These are phyloP conservation scores for Plantago ovata DNA, from an alignment of 257 asterid genomes.

Conservation along the genomic window DNA sequence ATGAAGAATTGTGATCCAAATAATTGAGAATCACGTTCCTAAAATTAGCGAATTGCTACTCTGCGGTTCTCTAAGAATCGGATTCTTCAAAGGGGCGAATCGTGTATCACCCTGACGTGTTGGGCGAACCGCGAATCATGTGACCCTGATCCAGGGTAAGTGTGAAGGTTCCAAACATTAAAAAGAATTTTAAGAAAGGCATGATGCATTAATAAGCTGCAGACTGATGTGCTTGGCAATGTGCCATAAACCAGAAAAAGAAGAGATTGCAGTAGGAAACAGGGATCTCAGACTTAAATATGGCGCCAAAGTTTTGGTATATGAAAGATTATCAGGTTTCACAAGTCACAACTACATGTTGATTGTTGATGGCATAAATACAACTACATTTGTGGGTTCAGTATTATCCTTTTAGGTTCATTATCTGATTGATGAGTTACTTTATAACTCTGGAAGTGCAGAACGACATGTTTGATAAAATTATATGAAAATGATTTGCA, in stretches of 20 bases:
- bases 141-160: too few species aligned
- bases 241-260: slow-evolving; percentile 5
- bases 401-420: neutral
- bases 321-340: slow-evolving; percentile 3
- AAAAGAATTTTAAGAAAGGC: neutral
- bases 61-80: too few species aligned
- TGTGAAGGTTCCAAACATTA: neutral
- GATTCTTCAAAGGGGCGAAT: too few species aligned
- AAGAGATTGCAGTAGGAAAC: neutral
- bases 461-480: neutral
- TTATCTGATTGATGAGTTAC: slow-evolving; percentile 9
- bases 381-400: neutral
- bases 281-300: neutral
- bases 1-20: too few species aligned
- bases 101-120: too few species aligned
- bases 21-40: too few species aligned
- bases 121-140: too few species aligned
- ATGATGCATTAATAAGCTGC: too few species aligned
- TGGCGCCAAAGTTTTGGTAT: slow-evolving; percentile 2
- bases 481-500: too few species aligned
- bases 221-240: too few species aligned
- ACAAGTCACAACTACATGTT: slow-evolving; percentile 8
- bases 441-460: neutral
- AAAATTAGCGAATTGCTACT: too few species aligned
- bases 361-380: slow-evolving; percentile 1